phyloP scores from a whole-genome alignment of 352 stramenopile species.

The Phytophthora sojae region DNA sequence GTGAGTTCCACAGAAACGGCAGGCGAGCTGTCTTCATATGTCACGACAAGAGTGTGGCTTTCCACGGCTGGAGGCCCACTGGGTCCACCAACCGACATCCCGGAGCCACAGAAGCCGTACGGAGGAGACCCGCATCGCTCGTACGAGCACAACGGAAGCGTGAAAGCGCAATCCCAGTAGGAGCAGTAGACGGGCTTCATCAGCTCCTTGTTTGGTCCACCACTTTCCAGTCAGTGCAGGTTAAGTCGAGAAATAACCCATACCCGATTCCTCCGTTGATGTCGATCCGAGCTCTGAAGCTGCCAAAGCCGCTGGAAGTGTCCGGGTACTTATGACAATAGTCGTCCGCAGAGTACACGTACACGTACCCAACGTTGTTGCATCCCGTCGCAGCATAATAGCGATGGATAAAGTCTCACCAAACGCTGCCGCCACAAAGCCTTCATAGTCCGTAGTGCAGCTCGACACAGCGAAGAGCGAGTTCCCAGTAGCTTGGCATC shows the following conservation, averaged over 20 bases:
- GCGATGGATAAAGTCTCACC: neutral
- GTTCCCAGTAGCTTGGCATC: neutral
- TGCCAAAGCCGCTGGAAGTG: neutral
- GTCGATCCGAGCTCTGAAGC: constrained; percentile 1
- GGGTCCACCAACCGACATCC: neutral
- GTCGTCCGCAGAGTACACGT: constrained; percentile 3
- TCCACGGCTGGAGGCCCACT: neutral
- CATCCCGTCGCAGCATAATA: neutral
- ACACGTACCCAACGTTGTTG: neutral
- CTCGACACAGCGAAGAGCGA: neutral
- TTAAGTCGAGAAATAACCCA: neutral
- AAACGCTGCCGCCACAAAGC: constrained; percentile 1
- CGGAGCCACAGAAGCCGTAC: neutral
- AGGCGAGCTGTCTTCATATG: neutral
- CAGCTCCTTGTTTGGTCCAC: neutral
- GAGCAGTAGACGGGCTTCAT: neutral
- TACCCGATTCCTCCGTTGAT: neutral
- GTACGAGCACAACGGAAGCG: neutral
- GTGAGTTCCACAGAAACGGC: neutral
- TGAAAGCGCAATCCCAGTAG: neutral
- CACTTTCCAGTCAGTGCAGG: neutral
- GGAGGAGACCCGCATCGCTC: neutral
- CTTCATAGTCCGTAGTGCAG: constrained; percentile 4
- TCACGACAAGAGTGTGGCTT: neutral
- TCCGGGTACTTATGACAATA: neutral